A percentile compares a stretch with the other conserved stretches of the same genome.
These are phyloP conservation scores for Solanum piurae DNA, from an alignment of 257 asterid genomes.

Conservation along the genomic window DNA sequence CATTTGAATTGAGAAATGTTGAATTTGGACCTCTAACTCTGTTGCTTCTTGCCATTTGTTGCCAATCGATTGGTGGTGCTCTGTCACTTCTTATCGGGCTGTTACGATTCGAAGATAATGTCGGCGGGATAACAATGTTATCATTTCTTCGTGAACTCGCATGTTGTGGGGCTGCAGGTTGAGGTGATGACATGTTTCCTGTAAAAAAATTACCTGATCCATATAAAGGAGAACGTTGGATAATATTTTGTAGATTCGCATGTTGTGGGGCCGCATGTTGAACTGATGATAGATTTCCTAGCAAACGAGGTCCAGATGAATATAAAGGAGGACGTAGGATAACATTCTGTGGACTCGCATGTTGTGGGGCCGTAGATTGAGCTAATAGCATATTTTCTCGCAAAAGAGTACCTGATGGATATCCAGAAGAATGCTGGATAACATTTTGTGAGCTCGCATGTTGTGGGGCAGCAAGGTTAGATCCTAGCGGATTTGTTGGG, in stretches of 20 bases:
- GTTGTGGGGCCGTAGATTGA: background rate
- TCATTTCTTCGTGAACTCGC: background rate
- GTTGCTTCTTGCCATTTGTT: background rate
- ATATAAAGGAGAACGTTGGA: background rate
- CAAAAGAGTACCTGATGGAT: background rate
- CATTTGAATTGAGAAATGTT: background rate
- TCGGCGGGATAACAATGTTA: background rate
- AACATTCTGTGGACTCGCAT: background rate
- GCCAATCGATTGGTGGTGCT: background rate
- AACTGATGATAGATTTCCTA: background rate
- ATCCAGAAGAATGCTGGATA: background rate
- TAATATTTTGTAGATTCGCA: background rate
- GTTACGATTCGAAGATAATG: background rate
- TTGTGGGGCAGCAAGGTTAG: background rate
- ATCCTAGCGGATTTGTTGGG: background rate
- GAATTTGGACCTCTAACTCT: background rate
- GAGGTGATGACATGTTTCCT: background rate
- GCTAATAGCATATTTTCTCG: background rate
- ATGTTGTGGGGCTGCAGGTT: background rate
- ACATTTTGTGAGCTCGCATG: background rate
- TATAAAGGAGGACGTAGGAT: background rate
- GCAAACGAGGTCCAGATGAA: background rate
- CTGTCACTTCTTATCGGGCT: background rate
- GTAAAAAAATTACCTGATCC: background rate
- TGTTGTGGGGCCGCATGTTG: background rate